Evolutionary conservation across 1,139 yeast species (phyloP).

Genomic region (Kazachstania sp.): DNA sequence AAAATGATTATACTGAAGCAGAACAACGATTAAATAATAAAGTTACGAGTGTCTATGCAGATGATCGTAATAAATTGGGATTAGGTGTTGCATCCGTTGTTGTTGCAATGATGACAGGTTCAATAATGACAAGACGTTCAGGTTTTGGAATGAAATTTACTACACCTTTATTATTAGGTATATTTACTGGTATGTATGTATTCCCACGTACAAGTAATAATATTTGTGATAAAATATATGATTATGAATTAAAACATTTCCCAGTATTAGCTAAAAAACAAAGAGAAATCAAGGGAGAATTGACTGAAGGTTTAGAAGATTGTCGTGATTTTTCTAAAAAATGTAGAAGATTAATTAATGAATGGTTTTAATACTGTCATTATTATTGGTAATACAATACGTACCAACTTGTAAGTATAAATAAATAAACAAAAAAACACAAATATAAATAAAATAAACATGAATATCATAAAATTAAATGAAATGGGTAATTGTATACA

Average conservation of each 20-base stretch:
- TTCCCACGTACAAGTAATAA: conserved; percentile 72
- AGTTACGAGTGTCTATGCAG: conserved; percentile 54
- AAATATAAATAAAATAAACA: neutral
- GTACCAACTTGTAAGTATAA: conserved; percentile 1
- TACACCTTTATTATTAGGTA: conserved; percentile 60
- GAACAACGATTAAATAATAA: conserved; percentile 65
- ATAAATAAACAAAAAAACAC: neutral
- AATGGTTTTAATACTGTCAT: conserved; percentile 2
- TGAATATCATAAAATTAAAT: neutral
- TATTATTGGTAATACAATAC: neutral
- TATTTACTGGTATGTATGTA: conserved; percentile 61
- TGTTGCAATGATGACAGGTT: conserved; percentile 74
- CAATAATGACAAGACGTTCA: conserved; percentile 62
- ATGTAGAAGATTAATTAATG: neutral
- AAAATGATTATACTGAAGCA: conserved; percentile 44
- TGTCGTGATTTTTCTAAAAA: conserved; percentile 5
- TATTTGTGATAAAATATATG: conserved; percentile 54
- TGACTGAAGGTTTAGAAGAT: conserved; percentile 9
- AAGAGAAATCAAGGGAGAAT: conserved; percentile 34
- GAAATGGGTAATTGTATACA: neutral
- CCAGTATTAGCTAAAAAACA: conserved; percentile 68
- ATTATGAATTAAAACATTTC: conserved; percentile 52
- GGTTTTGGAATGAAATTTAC: conserved; percentile 51
- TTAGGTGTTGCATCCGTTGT: conserved; percentile 68
- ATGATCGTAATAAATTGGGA: conserved; percentile 61